These are phyloP conservation scores for Colletotrichum sp. DNA, from an alignment of 2,329 filamentous ascomycete species.

Conservation along the genomic window DNA sequence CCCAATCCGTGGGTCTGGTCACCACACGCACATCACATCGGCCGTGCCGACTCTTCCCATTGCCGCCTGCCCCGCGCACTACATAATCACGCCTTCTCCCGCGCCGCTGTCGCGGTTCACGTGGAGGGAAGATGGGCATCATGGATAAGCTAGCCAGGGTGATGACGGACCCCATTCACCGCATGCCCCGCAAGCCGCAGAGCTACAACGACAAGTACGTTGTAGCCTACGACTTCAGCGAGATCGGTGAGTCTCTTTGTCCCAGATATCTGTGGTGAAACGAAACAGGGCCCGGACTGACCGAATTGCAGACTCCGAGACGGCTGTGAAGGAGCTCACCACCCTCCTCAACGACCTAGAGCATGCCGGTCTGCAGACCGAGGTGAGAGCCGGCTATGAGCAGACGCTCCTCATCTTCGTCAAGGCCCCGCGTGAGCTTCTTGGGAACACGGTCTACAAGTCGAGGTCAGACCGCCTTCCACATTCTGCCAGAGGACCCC, in stretches of 20 bases:
- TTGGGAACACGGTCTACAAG: conserved; percentile 71
- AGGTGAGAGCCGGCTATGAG: conserved; percentile 74
- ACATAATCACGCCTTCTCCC: conserved; percentile 11
- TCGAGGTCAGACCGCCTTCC: conserved; percentile 53
- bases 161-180: conserved; percentile 3
- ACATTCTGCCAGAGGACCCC: neutral
- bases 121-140: conserved; percentile 15
- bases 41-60: conserved; percentile 7
- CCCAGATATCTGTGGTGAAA: neutral
- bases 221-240: conserved; percentile 41
- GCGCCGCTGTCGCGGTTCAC: neutral
- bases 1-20: conserved; percentile 3
- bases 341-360: conserved; percentile 63
- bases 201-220: conserved; percentile 44
- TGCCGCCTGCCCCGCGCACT: neutral
- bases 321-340: conserved; percentile 37
- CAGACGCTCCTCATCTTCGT: conserved; percentile 71
- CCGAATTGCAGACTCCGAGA: conserved; percentile 32
- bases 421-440: conserved; percentile 64
- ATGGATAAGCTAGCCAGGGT: conserved; percentile 17
- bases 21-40: neutral
- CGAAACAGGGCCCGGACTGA: neutral
- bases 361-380: conserved; percentile 68
- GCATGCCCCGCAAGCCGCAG: conserved; percentile 14
- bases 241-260: conserved; percentile 31